Evolutionary conservation across 1,284 basidiomycete genomes (phyloP), one percentile per base, ranked within the genome.

Genomic region (Trichosporon sp.): DNA sequence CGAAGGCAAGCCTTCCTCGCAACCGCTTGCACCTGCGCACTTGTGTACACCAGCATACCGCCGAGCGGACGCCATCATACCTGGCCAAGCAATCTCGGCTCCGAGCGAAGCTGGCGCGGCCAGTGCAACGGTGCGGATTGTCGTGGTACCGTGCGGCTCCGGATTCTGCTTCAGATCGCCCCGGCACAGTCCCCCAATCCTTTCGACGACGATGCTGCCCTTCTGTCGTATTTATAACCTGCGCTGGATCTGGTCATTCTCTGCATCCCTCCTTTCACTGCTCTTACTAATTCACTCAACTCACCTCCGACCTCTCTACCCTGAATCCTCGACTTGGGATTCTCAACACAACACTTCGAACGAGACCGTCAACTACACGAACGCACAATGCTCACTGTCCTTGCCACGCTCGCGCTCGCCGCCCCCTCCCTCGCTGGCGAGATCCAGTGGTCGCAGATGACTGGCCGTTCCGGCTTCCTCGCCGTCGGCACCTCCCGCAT

Each of bases 341-440:
- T 54, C 19, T 54, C 19, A 51, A 5, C 48, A 37, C 2, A 37
- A 7, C 35, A 5, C 8, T 19, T 11, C 40, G 11, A 43, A 51
- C 48, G 48, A 51, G 16, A 21, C 2, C 21, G 8, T 6, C 8
- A 5, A 26, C n/a, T 4, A 26, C 37, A 21, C n/a, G 37, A 40
- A 26, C 26, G 26, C 63, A 43, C 37, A 37, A 65, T 65, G 63
- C 37, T 38, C 10, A 10, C 21, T n/a, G 19, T 40, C n/a, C 63
- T 65, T 26, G n/a, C 63, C 63, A 26, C 40, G 38, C 37, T 65
- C 19, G 38, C 38, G 10, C 63, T 65, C 37, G n/a, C 63, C 37
- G n/a, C 37, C 3, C 11, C 63, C 37, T 37, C 63, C 6, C 63
- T 65, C 37, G 63, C 63, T 10, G 63, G 51, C 51, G 51, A 54